Conservation (phyloP, 73 alveolate species). For the Paraurostyla sp. region DNA sequence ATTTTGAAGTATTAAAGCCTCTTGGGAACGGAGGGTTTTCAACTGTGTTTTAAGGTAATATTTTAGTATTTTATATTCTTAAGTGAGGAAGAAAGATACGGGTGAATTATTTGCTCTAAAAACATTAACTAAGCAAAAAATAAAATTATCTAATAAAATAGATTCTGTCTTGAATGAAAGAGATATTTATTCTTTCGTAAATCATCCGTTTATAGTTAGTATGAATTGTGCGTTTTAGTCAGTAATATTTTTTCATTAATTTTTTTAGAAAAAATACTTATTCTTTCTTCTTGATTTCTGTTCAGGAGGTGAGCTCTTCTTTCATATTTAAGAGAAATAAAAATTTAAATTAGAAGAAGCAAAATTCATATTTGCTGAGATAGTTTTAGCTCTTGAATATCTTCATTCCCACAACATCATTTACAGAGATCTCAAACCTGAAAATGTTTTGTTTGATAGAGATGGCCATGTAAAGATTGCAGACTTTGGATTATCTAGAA, state of each 20-base stretch:
- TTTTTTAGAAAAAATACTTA: constrained; percentile 47
- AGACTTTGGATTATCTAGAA: constrained; percentile 76
- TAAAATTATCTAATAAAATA: constrained; percentile 60
- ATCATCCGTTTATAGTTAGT: constrained; percentile 73
- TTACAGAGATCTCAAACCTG: constrained; percentile 87
- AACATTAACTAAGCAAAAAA: constrained; percentile 70
- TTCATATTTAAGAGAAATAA: constrained; percentile 74
- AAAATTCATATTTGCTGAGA: constrained; percentile 76
- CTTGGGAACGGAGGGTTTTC: constrained; percentile 93
- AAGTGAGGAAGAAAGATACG: constrained; percentile 51
- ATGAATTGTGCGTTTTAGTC: constrained; percentile 68
- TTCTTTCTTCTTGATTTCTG: constrained; percentile 69
- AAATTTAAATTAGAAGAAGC: constrained; percentile 80
- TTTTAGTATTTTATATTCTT: neutral
- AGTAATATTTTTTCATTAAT: neutral
- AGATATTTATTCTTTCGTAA: constrained; percentile 63
- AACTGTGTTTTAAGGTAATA: constrained; percentile 67
- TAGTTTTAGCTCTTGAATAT: constrained; percentile 78
- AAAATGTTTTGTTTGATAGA: constrained; percentile 73
- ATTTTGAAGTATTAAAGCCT: constrained; percentile 78
- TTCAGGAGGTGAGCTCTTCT: constrained; percentile 78
- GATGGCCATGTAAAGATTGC: constrained; percentile 76
- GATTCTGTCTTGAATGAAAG: constrained; percentile 72
- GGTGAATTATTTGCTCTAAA: constrained; percentile 78
- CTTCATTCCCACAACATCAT: constrained; percentile 72